Evolutionary conservation across 2,329 filamentous ascomycete species (phyloP).

Genomic region (Fonsecaea nubica): DNA sequence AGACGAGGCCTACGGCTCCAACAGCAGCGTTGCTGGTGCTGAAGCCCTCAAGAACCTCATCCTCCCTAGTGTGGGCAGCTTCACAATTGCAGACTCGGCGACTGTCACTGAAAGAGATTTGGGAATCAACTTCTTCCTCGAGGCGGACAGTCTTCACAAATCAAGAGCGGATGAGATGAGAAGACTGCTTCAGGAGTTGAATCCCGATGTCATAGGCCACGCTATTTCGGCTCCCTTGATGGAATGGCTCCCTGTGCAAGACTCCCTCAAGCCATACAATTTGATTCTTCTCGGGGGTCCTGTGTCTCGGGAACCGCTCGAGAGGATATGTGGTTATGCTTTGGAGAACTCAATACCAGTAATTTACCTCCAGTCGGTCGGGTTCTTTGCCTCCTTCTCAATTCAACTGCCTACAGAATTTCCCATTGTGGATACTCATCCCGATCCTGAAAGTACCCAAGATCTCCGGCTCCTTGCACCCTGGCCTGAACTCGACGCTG

Average conservation of each 20-base stretch:
- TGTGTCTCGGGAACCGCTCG: conserved; percentile 60
- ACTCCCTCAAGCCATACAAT: conserved; percentile 59
- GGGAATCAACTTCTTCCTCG: conserved; percentile 96
- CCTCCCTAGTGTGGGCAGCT: conserved; percentile 86
- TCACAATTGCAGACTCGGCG: conserved; percentile 85
- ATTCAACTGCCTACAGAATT: conserved; percentile 78
- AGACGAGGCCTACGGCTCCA: conserved; percentile 35
- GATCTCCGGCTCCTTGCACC: conserved; percentile 84
- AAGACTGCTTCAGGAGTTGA: conserved; percentile 81
- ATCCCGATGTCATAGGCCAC: conserved; percentile 85
- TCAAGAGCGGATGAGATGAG: conserved; percentile 79
- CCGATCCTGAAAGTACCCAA: conserved; percentile 80
- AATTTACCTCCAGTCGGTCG: conserved; percentile 83
- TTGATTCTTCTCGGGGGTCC: conserved; percentile 68
- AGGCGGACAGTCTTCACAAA: conserved; percentile 76
- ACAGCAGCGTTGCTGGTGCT: conserved; percentile 71
- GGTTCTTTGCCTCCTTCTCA: conserved; percentile 91
- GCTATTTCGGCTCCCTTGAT: conserved; percentile 60
- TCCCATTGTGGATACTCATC: conserved; percentile 94
- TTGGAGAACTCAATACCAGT: conserved; percentile 70
- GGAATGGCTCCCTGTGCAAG: conserved; percentile 47
- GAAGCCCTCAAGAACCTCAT: conserved; percentile 98
- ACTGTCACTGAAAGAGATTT: conserved; percentile 81
- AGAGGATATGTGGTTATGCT: conserved; percentile 58
- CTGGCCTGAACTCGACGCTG: conserved; percentile 79